Base-by-base conservation (phyloP, 2,329 filamentous ascomycete species). In the Sporothrix humicola region DNA sequence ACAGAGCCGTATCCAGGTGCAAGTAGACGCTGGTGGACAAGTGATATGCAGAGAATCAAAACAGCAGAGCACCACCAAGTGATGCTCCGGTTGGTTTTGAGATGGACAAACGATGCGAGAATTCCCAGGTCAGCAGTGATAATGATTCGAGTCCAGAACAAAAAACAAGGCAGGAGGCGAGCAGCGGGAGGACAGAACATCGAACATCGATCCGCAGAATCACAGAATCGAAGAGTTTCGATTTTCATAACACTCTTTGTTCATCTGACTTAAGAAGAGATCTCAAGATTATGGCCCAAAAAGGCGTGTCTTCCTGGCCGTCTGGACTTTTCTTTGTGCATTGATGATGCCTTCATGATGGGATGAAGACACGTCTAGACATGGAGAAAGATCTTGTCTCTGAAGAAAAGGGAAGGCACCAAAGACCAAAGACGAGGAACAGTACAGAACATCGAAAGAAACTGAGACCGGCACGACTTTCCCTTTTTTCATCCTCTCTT, bases 381-480 rank as follows among this genome's bases (percentile, higher is more conserved):
- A 5, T n/a, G 5, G 50, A 54, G 31, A 9, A 5, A 2, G 26
- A 17, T 8, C 37, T 17, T 37, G 20, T 6, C 12, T 26, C 23
- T 9, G 37, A 37, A 17, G 13, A 37, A 17, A 20, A 46, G 7
- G 37, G 48, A 12, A 50, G 17, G 48, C 50, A n/a, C n/a, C 4
- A 20, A 54, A 26, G 6, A 42, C 23, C 23, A 26, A 26, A 26
- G 20, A 13, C 20, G 31, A 66, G 15, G 7, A 37, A 37, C 31
- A 37, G 31, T 7, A 37, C 31, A 37, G 1, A 37, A 37, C 31
- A 37, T 37, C 4, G 31, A 37, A 37, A 37, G 31, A 37, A 37
- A 3, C 31, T 37, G 31, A 37, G 31, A 37, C 42, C 61, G 61
- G 61, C 23, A 56, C 20, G 66, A 52, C 26, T 56, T 69, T 69